phyloP scores from a whole-genome alignment of 148 eudicot genomes.

The Rhododendron vialii region DNA sequence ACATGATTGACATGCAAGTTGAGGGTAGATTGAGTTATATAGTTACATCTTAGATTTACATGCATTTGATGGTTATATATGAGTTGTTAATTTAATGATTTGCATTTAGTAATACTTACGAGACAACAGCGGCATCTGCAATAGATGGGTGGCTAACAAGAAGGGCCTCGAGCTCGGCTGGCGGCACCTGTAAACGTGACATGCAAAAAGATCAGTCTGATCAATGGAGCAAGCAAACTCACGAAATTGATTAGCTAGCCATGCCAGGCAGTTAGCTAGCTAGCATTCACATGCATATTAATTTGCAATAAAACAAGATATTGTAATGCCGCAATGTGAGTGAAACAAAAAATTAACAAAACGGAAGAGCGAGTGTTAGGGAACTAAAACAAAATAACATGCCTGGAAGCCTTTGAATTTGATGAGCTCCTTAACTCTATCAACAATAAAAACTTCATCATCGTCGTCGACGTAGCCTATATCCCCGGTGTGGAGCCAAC shows the following conservation, averaged over 20 bases:
- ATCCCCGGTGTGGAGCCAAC: constrained; percentile 93
- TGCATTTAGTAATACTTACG: constrained; percentile 43
- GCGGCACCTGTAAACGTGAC: constrained; percentile 42
- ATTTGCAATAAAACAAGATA: neutral
- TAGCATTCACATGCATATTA: neutral
- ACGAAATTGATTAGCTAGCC: neutral
- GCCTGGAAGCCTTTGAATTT: constrained; percentile 85
- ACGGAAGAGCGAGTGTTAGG: no score
- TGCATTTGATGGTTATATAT: neutral
- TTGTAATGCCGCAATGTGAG: neutral
- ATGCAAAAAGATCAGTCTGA: neutral
- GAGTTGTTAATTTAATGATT: neutral
- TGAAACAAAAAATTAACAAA: neutral
- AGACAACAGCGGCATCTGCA: constrained; percentile 85
- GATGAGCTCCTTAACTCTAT: constrained; percentile 79
- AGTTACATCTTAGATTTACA: neutral
- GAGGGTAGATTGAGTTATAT: neutral
- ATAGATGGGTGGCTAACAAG: constrained; percentile 62
- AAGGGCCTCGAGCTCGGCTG: constrained; percentile 89
- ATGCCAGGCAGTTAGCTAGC: neutral
- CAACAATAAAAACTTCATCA: constrained; percentile 81
- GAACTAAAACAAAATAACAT: neutral
- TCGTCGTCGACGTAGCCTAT: constrained; percentile 75
- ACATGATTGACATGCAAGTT: neutral
- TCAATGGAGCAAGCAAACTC: neutral